phyloP scores from a whole-genome alignment of 768 basidiomycete species.

The Termitomyces sp. region DNA sequence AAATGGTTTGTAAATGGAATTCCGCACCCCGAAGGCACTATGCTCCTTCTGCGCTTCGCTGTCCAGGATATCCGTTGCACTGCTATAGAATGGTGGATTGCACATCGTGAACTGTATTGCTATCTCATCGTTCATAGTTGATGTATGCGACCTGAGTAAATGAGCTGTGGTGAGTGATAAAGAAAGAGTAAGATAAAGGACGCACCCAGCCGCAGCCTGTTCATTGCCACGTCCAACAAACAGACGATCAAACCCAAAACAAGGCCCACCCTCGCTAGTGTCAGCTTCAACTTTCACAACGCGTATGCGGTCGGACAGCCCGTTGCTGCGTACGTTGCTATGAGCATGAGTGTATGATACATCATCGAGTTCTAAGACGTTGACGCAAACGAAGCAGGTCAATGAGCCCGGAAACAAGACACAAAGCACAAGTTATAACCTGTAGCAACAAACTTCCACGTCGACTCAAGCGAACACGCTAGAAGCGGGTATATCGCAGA shows the following conservation, averaged over 20 bases:
- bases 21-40: conserved; percentile 67
- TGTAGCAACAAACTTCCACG: conserved; percentile 67
- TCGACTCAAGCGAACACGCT: conserved; percentile 48
- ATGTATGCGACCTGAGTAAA: not conserved
- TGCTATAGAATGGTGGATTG: conserved; percentile 95
- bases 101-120: conserved; percentile 87
- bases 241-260: conserved; percentile 18
- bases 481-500: conserved; percentile 89
- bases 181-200: not conserved
- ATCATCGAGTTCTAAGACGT: conserved; percentile 63
- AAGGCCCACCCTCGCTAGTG: conserved; percentile 11
- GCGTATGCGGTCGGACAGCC: conserved; percentile 47
- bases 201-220: not conserved
- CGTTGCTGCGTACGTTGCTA: conserved; percentile 58
- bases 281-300: conserved; percentile 38
- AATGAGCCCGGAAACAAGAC: not conserved
- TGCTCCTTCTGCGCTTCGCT: conserved; percentile 64
- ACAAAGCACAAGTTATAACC: conserved; percentile 37
- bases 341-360: conserved; percentile 56
- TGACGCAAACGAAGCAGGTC: not conserved
- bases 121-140: not conserved
- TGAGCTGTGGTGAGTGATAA: not conserved
- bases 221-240: not conserved
- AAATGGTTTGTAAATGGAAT: not conserved
- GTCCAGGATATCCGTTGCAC: conserved; percentile 58